Conservation (phyloP, 306 rosid species). For the Delonix regia region DNA sequence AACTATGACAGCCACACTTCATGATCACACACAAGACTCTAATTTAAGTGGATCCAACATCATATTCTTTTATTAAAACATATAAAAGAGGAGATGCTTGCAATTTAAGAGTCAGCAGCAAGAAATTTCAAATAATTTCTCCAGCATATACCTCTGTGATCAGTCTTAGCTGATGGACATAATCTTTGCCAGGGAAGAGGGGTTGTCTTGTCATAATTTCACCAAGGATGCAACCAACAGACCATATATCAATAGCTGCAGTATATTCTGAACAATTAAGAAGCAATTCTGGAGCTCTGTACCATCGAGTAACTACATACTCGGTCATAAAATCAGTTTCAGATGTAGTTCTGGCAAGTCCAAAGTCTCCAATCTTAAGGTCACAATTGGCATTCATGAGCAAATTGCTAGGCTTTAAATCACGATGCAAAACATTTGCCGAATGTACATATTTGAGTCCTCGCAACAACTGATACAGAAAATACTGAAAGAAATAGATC, state of each 20-base stretch:
- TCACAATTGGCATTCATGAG: slow-evolving; percentile 88
- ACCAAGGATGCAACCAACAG: slow-evolving; percentile 96
- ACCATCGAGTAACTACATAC: slow-evolving; percentile 98
- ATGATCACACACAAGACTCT: neutral
- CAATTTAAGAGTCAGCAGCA: neutral
- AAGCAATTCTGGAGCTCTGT: slow-evolving; percentile 93
- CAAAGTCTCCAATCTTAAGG: slow-evolving; percentile 96
- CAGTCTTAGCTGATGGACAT: slow-evolving; percentile 91
- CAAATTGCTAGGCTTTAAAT: slow-evolving; percentile 95
- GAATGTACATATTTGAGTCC: slow-evolving; percentile 94
- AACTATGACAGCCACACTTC: neutral
- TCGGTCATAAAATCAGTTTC: slow-evolving; percentile 99
- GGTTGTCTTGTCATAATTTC: slow-evolving; percentile 83
- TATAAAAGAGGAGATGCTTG: neutral
- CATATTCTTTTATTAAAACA: neutral
- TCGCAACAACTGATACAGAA: slow-evolving; percentile 89
- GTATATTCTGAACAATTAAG: slow-evolving; percentile 96
- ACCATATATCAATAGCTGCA: slow-evolving; percentile 98
- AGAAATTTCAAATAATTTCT: slow-evolving; percentile 1
- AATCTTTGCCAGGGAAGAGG: slow-evolving; percentile 87
- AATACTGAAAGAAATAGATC: slow-evolving; percentile 76
- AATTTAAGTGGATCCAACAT: slow-evolving; percentile 14
- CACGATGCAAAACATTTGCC: slow-evolving; percentile 92
- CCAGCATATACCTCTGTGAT: slow-evolving; percentile 67
- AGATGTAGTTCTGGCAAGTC: slow-evolving; percentile 97